A percentile compares a stretch with the other conserved stretches of the same genome.
Evolutionary conservation across 805 yeast species (phyloP).

Genomic region (Lipomyces orientalis): DNA sequence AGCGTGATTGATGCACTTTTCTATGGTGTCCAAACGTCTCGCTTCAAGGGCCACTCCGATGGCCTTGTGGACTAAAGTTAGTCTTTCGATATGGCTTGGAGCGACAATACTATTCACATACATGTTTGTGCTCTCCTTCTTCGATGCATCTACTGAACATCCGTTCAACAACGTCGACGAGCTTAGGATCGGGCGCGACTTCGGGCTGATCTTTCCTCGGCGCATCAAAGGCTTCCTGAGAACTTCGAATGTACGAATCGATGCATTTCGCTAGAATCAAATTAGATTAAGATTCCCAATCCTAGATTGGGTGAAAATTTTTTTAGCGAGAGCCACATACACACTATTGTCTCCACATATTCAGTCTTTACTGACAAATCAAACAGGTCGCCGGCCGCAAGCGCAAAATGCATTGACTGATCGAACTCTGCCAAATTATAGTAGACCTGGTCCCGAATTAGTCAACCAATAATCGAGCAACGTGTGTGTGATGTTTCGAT

Average conservation of each 20-base stretch:
- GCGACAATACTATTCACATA: slow-evolving; percentile 14
- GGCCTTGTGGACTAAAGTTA: slow-evolving; percentile 49
- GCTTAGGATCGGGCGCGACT: slow-evolving; percentile 55
- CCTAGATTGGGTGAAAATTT: background rate
- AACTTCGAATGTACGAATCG: slow-evolving; percentile 72
- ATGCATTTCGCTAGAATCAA: slow-evolving; percentile 68
- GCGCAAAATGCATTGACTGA: slow-evolving; percentile 84
- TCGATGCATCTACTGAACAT: slow-evolving; percentile 83
- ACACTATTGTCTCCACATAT: slow-evolving; percentile 89
- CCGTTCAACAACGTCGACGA: slow-evolving; percentile 74
- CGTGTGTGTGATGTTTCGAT: background rate
- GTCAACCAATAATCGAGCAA: background rate
- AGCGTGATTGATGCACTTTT: slow-evolving; percentile 34
- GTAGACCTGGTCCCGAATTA: slow-evolving; percentile 48
- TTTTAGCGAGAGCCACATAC: slow-evolving; percentile 23
- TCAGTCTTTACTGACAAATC: slow-evolving; percentile 78
- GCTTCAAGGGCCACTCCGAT: slow-evolving; percentile 91
- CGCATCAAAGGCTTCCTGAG: slow-evolving; percentile 57
- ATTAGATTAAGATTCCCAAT: background rate
- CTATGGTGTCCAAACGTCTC: slow-evolving; percentile 78
- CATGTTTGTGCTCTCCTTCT: slow-evolving; percentile 69
- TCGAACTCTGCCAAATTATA: slow-evolving; percentile 95
- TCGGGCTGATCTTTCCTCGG: slow-evolving; percentile 24
- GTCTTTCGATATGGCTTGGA: background rate
- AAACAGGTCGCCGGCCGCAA: slow-evolving; percentile 81